Evolutionary conservation across 2,329 filamentous ascomycete species (phyloP).

Genomic region (Zasmidium citrigriseum): DNA sequence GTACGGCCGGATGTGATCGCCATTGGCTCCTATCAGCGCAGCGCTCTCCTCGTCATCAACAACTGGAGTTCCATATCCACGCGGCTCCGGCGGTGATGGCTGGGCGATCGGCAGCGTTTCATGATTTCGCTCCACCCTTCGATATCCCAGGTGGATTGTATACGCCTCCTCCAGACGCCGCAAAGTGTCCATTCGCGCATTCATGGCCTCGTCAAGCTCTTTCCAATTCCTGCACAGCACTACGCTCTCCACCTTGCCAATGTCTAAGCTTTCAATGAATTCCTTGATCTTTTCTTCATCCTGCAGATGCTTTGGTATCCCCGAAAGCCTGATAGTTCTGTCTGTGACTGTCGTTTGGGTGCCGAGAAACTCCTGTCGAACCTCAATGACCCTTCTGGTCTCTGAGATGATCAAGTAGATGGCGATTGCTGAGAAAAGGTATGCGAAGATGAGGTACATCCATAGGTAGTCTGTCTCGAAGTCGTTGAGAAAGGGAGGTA

Average conservation of each 20-base stretch:
- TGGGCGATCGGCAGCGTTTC: conserved; percentile 54
- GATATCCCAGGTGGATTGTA: conserved; percentile 71
- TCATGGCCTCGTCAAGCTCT: conserved; percentile 73
- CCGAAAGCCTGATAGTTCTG: conserved; percentile 86
- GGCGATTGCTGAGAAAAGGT: conserved; percentile 81
- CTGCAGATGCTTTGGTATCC: conserved; percentile 76
- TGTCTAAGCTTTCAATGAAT: conserved; percentile 82
- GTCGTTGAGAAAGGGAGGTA: conserved; percentile 22
- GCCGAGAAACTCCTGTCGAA: conserved; percentile 87
- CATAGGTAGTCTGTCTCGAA: conserved; percentile 68
- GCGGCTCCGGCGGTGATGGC: conserved; percentile 41
- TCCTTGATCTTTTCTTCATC: conserved; percentile 82
- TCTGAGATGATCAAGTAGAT: conserved; percentile 81
- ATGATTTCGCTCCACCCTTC: conserved; percentile 49
- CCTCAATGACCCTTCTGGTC: conserved; percentile 80
- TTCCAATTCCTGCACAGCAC: conserved; percentile 86
- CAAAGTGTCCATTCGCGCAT: conserved; percentile 64
- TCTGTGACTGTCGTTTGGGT: conserved; percentile 95
- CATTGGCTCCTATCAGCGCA: conserved; percentile 17
- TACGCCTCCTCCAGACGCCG: conserved; percentile 79
- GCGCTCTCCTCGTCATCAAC: conserved; percentile 33
- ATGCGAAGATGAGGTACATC: conserved; percentile 94
- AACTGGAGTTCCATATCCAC: conserved; percentile 23
- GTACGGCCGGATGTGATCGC: conserved; percentile 47
- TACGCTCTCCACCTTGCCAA: conserved; percentile 87